Base-by-base conservation (phyloP, 2,329 filamentous ascomycete genomes). In the Hymenoscyphus fructigenus region DNA sequence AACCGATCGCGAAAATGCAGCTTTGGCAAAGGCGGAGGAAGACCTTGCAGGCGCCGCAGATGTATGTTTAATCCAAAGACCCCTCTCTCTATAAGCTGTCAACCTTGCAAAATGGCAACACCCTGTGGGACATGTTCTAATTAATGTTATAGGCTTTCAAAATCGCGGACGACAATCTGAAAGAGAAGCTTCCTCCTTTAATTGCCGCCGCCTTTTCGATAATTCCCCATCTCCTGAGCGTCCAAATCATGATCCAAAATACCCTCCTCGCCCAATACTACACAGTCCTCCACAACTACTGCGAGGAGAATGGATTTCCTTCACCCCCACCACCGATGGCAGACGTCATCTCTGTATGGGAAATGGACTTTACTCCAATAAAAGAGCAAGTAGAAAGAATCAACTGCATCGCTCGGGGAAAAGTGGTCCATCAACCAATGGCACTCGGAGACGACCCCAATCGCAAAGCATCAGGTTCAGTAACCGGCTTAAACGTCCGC, bases 161-260 rank as follows among this genome's bases (percentile, higher is more conserved):
- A 67, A 83, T 85, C 47, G 88, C 91, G 55, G 92, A 96, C 74
- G 85, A 90, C 34, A 88, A 91, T 75, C 81, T 96, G 38, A 87
- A 87, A 72, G 81, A 86, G 67, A 87, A 85, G 17, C 84, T 96
- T 1, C 92, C 92, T 9, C 87, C 85, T 0, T 79, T 96, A 9
- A 86, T 93, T 61, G 79, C 84, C 2, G 88, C 90, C 10, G 84
- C 88, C 3, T 91, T 92, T 74, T 89, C 84, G 28, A 80, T 96
- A n/a, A 82, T 94, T 14, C 90, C 91, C 32, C 86, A 87, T 61
- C 80, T 96, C 23, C 82, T 93, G 12, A 83, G 84, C 50, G 83
- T 84, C 41, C 89, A 93, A 72, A 86, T 94, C 56, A 82, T 90
- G 73, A 87, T 93, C 32, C 91, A 94, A 76, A 93, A 93, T 75